These are phyloP conservation scores for Ogataea haglerorum DNA, from an alignment of 805 yeast genomes.

Conservation along the genomic window DNA sequence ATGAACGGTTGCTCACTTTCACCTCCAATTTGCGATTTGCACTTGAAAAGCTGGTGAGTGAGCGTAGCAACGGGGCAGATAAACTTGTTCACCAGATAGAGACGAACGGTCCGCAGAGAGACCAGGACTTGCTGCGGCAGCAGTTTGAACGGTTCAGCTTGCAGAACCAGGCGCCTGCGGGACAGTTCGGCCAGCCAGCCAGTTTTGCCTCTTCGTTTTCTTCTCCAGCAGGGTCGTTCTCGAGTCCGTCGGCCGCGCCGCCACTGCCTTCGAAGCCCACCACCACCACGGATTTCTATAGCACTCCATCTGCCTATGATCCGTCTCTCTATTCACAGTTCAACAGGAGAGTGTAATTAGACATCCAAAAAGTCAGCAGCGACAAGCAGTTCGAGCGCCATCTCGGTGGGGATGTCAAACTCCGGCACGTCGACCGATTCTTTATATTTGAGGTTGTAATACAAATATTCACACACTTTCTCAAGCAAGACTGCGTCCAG, in stretches of 20 bases:
- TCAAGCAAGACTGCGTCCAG: conserved; percentile 70
- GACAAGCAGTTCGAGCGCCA: conserved; percentile 86
- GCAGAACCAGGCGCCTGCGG: conserved; percentile 13
- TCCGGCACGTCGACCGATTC: conserved; percentile 70
- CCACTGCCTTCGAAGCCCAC: conserved; percentile 29
- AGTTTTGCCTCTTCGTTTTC: not conserved
- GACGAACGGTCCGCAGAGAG: conserved; percentile 17
- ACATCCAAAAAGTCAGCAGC: conserved; percentile 90
- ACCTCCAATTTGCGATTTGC: conserved; percentile 29
- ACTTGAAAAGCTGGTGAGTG: conserved; percentile 27
- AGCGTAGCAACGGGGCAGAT: conserved; percentile 29
- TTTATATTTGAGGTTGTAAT: conserved; percentile 68
- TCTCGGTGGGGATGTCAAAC: conserved; percentile 87
- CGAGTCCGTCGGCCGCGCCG: conserved; percentile 19
- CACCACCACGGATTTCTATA: conserved; percentile 37
- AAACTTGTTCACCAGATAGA: conserved; percentile 14
- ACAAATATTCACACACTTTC: conserved; percentile 80
- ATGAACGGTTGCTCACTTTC: conserved; percentile 45
- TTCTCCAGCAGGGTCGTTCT: conserved; percentile 3
- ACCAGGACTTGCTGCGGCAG: conserved; percentile 21
- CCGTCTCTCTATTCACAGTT: conserved; percentile 42
- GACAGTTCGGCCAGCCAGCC: not conserved
- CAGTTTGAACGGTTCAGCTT: conserved; percentile 18
- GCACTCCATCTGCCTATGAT: conserved; percentile 49
- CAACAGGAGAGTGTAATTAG: conserved; percentile 26